Evolutionary conservation across 306 rosid genomes (phyloP), one percentile per base, ranked within the genome.

Genomic region (Casuarina cunninghamiana): DNA sequence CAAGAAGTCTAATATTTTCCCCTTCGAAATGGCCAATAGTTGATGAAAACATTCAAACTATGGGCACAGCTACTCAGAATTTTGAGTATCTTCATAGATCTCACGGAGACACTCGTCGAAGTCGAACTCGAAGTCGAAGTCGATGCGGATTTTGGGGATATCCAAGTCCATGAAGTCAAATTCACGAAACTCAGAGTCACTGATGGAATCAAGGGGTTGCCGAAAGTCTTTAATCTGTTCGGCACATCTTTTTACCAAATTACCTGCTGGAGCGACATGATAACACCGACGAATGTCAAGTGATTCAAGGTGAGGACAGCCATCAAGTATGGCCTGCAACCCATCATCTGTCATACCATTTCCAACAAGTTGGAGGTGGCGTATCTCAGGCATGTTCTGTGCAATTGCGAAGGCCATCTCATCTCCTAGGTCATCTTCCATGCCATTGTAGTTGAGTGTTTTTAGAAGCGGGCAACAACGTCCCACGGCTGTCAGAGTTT

Each of bases 201-300:
- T 6, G 6, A 6, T 43, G 45, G 4, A 43, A 43, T 43, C 45
- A 43, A 3, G 0, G 45, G 45, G 45, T 3, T 6, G 45, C 63
- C 72, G 78, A 26, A 93, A 77, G 73, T 57, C 49, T 63, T 78
- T 89, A 10, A 90, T 85, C 74, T 78, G 86, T 49, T 85, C 85
- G 3, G 71, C 46, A 82, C 92, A 89, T 70, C 80, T 74, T 53
- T 32, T 74, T 53, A 81, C 85, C 83, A 89, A 48, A 77, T 55
- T 42, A 69, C 82, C 91, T 1, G 4, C 77, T 49, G 85, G 39
- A 12, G 45, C 67, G 63, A 93, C 58, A 44, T 85, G 77, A 78
- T 57, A 83, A 78, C 97, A 88, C 1, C 32, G 62, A 4, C 91
- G 85, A 44, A 93, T 71, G 76, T 93, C 96, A 37, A 93, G 97